Evolutionary conservation across 2,329 filamentous ascomycete genomes (phyloP).

Genomic region (Neodidymelliopsis sp.): DNA sequence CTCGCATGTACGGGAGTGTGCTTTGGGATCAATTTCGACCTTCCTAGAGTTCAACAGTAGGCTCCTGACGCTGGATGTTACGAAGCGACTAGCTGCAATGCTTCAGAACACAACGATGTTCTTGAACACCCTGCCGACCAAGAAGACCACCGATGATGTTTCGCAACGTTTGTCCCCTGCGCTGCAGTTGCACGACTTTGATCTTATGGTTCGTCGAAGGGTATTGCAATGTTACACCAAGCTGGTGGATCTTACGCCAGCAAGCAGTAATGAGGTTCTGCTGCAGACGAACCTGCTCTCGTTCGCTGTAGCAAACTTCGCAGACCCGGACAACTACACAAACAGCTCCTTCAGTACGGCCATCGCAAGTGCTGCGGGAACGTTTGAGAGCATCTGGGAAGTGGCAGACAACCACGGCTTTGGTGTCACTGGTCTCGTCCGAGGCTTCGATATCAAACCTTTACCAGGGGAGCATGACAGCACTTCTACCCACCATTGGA

Average conservation of each 20-base stretch:
- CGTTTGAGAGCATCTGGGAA: constrained; percentile 95
- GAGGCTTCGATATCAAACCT: constrained; percentile 75
- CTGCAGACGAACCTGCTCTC: constrained; percentile 92
- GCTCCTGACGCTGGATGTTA: constrained; percentile 90
- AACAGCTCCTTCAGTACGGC: constrained; percentile 86
- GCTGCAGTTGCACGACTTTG: constrained; percentile 86
- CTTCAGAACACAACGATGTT: constrained; percentile 93
- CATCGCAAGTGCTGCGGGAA: constrained; percentile 87
- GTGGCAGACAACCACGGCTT: constrained; percentile 94
- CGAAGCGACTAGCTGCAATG: constrained; percentile 91
- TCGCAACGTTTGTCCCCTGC: constrained; percentile 83
- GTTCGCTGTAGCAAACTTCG: constrained; percentile 87
- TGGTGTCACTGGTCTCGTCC: constrained; percentile 85
- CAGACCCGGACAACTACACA: constrained; percentile 88
- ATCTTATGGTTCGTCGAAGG: constrained; percentile 89
- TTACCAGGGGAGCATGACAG: constrained; percentile 67
- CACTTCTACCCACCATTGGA: constrained; percentile 58
- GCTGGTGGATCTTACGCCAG: constrained; percentile 85
- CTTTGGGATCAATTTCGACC: constrained; percentile 86
- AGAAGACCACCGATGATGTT: constrained; percentile 86
- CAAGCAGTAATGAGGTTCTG: constrained; percentile 83
- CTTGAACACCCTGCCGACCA: constrained; percentile 80
- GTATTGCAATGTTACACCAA: constrained; percentile 96
- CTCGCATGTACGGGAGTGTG: constrained; percentile 93
- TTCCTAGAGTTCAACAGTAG: constrained; percentile 95